phyloP scores from a whole-genome alignment of 1,284 basidiomycete species.

The Heliocybe sulcata region DNA sequence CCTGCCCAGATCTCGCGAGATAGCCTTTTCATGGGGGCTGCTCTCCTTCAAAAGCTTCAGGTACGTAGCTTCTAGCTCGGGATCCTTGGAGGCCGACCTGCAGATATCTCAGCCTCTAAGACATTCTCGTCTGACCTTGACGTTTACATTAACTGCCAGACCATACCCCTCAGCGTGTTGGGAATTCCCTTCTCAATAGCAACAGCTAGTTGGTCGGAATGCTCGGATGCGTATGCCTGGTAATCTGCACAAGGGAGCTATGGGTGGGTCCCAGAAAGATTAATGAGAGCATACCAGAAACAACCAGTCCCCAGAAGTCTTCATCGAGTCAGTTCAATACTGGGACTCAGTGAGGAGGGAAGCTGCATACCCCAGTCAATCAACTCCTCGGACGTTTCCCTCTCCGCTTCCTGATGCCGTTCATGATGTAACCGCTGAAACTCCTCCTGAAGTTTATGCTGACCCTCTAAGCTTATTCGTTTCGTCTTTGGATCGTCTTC shows the following conservation, averaged over 20 bases:
- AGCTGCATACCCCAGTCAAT: conserved; percentile 71
- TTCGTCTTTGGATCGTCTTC: conserved; percentile 19
- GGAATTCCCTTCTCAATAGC: conserved; percentile 95
- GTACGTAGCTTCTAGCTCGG: conserved; percentile 83
- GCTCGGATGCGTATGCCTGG: conserved; percentile 71
- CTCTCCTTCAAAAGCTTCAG: conserved; percentile 76
- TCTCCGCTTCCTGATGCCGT: conserved; percentile 26
- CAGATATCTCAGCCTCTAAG: conserved; percentile 6
- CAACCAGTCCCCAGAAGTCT: conserved; percentile 97
- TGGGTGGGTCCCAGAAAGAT: too few species aligned
- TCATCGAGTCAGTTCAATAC: conserved; percentile 12
- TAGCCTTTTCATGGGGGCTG: conserved; percentile 90
- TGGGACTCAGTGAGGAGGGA: conserved; percentile 3
- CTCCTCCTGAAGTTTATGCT: conserved; percentile 62
- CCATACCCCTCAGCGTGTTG: conserved; percentile 80
- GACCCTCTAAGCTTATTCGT: conserved; percentile 53
- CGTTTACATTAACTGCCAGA: conserved; percentile 94
- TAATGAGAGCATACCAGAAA: conserved; percentile 51
- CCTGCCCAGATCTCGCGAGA: conserved; percentile 85
- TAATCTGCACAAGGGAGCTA: conserved; percentile 50
- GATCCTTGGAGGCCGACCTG: conserved; percentile 87
- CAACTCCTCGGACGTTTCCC: conserved; percentile 22
- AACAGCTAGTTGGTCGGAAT: conserved; percentile 74
- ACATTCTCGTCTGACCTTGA: conserved; percentile 7
- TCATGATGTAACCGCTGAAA: conserved; percentile 51